Evolutionary conservation across 1,284 basidiomycete genomes (phyloP).

Genomic region (Boletus semigastroideus): DNA sequence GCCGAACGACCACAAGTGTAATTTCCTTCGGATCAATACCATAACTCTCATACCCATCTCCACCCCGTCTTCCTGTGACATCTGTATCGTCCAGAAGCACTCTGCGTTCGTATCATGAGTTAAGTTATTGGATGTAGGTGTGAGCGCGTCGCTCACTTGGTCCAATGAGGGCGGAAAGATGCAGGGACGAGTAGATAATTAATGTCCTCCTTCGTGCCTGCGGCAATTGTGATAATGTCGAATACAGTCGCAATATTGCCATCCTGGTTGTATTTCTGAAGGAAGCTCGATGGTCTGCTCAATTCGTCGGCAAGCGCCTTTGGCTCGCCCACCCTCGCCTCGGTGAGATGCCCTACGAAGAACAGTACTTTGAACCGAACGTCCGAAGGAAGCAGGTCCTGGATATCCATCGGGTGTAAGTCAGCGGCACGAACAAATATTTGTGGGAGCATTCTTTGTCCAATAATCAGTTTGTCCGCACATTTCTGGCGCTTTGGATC

Average conservation of each 20-base stretch:
- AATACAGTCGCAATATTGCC: background rate
- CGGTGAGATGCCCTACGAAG: constrained; percentile 57
- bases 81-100: background rate
- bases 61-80: constrained; percentile 10
- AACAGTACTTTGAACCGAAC: constrained; percentile 73
- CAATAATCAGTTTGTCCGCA: too few relatives aligned
- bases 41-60: constrained; percentile 46
- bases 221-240: background rate
- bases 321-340: constrained; percentile 11
- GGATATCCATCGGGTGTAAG: constrained; percentile 60
- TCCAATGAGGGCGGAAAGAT: constrained; percentile 60
- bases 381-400: constrained; percentile 52
- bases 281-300: background rate
- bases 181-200: constrained; percentile 48
- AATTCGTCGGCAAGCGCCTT: background rate
- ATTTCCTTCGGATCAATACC: constrained; percentile 44
- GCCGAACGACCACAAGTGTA: constrained; percentile 52
- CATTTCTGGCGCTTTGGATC: too few relatives aligned
- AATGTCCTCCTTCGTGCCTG: background rate
- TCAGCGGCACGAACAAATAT: constrained; percentile 65
- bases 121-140: too few relatives aligned
- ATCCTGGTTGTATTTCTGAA: background rate
- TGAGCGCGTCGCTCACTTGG: constrained; percentile 42
- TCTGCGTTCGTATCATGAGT: background rate
- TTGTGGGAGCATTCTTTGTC: constrained; percentile 38